Base-by-base conservation (phyloP, 768 basidiomycete species). In the Cystofilobasidium ferigula region DNA sequence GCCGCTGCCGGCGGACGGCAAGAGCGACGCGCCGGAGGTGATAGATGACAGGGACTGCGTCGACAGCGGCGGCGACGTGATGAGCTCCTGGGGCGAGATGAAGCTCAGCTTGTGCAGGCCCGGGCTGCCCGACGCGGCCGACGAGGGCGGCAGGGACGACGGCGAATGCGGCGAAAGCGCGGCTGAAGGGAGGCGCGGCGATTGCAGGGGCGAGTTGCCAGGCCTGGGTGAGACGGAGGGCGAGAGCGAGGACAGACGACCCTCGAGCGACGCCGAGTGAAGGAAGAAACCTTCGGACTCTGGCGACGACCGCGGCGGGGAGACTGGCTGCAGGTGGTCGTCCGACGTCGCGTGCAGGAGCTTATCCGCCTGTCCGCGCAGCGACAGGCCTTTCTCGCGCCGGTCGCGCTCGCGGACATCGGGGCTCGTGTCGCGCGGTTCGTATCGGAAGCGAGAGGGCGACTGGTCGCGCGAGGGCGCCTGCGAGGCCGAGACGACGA, bases 41-140 rank as follows among this genome's bases (percentile, higher is more conserved):
- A 59, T 64, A 32, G 56, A 57, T 30, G 63, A 59, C 16, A 64
- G 63, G 10, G 63, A 64, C 20, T 56, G 54, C 18, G 53, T 59
- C 26, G 63, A 64, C 4, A 64, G 63, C 8, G 63, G 63, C 7
- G 63, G 63, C 1, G 63, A 64, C 13, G 42, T 47, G 63, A 64
- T 64, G 42, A 64, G 57, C 22, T 64, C 63, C n/a, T 57, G 54
- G 34, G 63, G 56, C 22, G 63, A 64, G 30, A 64, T 54, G 57
- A 64, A 64, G 32, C 28, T 42, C 36, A 64, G 63, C 8, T 34
- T 28, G 47, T 64, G 63, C 18, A 34, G 43, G 53, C 40, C 34
- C 8, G 51, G 62, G 51, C 53, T 56, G 51, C 34, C 32, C 42
- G 59, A 40, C 10, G 59, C 28, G 59, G 43, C 34, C 26, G 61